Conservation (phyloP, 768 basidiomycete species). For the Kwoniella sp. region DNA sequence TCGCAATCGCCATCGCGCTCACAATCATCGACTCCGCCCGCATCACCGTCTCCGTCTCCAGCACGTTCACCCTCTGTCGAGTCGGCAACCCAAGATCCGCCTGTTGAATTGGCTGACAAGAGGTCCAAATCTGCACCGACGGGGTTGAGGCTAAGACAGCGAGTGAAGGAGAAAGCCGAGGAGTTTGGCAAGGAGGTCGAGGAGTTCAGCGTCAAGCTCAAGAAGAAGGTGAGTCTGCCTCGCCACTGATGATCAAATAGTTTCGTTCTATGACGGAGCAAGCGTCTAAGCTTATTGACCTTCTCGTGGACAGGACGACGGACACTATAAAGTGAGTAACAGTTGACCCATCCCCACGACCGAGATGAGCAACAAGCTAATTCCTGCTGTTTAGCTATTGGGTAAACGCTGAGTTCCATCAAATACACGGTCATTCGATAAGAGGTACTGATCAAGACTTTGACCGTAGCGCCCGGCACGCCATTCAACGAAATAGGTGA, state of each 20-base stretch:
- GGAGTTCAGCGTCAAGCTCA: conserved; percentile 44
- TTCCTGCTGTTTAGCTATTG: conserved; percentile 25
- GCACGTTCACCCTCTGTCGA: background rate
- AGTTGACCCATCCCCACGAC: background rate
- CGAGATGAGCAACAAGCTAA: background rate
- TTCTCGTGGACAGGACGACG: conserved; percentile 31
- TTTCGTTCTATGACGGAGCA: conserved; percentile 5
- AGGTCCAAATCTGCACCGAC: background rate
- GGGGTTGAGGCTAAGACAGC: conserved; percentile 19
- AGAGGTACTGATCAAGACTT: background rate
- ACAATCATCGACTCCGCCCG: background rate
- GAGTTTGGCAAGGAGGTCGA: conserved; percentile 28
- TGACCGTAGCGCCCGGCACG: conserved; percentile 51
- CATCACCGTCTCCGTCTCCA: background rate
- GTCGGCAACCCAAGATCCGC: background rate
- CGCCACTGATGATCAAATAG: background rate
- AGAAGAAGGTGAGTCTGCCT: conserved; percentile 31
- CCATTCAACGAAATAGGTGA: conserved; percentile 52
- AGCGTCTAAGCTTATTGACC: too few species aligned
- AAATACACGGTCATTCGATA: too few species aligned
- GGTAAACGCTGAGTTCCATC: too few species aligned
- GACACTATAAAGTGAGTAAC: conserved; percentile 38
- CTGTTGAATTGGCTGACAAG: background rate
- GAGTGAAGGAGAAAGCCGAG: conserved; percentile 23
- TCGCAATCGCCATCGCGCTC: too few species aligned